Percentiles rank a stretch among this genome's conserved stretches.
These are phyloP conservation scores for Exophiala dermatitidis DNA, from an alignment of 2,329 filamentous ascomycete species.

Conservation along the genomic window DNA sequence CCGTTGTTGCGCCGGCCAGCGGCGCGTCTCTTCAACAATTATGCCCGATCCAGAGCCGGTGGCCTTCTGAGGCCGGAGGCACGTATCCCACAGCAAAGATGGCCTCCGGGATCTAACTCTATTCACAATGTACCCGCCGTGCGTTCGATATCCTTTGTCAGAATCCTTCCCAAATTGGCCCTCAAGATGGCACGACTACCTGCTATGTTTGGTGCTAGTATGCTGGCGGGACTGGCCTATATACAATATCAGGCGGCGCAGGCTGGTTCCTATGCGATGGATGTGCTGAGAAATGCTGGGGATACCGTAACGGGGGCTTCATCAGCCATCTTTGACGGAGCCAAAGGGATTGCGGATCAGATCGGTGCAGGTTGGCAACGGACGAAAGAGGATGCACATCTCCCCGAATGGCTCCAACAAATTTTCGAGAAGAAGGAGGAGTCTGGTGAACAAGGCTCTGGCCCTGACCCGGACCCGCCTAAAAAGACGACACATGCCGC, in stretches of 20 bases:
- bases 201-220: conserved; percentile 82
- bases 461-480: conserved; percentile 31
- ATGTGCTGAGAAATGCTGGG: conserved; percentile 65
- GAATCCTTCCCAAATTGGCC: conserved; percentile 74
- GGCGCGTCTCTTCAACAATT: conserved; percentile 56
- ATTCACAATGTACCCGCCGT: conserved; percentile 72
- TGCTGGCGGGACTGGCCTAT: conserved; percentile 81
- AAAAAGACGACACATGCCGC: conserved; percentile 48
- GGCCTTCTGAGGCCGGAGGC: conserved; percentile 62
- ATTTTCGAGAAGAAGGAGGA: conserved; percentile 53
- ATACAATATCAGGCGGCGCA: conserved; percentile 91
- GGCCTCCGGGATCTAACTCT: conserved; percentile 68
- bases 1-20: conserved; percentile 56
- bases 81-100: conserved; percentile 55
- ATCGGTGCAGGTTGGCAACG: conserved; percentile 73
- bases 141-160: conserved; percentile 59
- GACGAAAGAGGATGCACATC: conserved; percentile 68
- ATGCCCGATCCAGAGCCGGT: conserved; percentile 52
- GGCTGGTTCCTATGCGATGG: conserved; percentile 68
- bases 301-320: conserved; percentile 55
- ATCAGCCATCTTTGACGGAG: conserved; percentile 58
- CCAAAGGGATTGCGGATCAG: conserved; percentile 69
- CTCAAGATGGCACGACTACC: conserved; percentile 81
- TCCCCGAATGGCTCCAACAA: conserved; percentile 72
- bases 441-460: conserved; percentile 40